phyloP scores from a whole-genome alignment of 1,284 basidiomycete genomes.

The Heliocybe sulcata region DNA sequence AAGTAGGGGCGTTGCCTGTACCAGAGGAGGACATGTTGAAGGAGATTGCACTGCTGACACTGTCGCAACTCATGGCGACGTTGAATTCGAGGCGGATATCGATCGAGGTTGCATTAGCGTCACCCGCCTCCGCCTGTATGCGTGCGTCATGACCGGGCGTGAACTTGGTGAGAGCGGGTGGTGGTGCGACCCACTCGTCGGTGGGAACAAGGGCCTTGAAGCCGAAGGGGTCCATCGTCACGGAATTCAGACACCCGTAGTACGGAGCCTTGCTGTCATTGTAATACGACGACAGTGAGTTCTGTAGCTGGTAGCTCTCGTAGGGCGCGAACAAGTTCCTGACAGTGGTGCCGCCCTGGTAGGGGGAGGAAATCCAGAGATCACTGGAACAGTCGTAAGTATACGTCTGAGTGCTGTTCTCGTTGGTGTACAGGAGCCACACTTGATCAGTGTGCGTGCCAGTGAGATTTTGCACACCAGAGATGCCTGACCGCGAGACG shows the following conservation, averaged over 20 bases:
- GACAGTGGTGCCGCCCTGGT: slow-evolving; percentile 47
- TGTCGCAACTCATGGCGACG: slow-evolving; percentile 63
- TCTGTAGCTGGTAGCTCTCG: slow-evolving; percentile 62
- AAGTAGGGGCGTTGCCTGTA: slow-evolving; percentile 46
- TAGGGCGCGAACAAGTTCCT: slow-evolving; percentile 80
- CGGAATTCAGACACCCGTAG: slow-evolving; percentile 60
- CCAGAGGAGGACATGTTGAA: slow-evolving; percentile 68
- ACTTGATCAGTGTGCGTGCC: slow-evolving; percentile 59
- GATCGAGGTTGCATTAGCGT: slow-evolving; percentile 52
- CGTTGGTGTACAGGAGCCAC: slow-evolving; percentile 82
- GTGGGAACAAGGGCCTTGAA: slow-evolving; percentile 78
- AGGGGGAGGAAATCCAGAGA: slow-evolving; percentile 78
- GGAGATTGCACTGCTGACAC: slow-evolving; percentile 53
- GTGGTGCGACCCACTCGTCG: slow-evolving; percentile 59
- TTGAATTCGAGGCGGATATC: slow-evolving; percentile 77
- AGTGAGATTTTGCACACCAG: slow-evolving; percentile 44
- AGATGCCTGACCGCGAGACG: slow-evolving; percentile 58
- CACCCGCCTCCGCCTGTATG: slow-evolving; percentile 38
- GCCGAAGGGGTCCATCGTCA: slow-evolving; percentile 68
- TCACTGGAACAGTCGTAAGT: slow-evolving; percentile 46
- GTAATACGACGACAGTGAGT: slow-evolving; percentile 56
- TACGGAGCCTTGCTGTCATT: slow-evolving; percentile 51
- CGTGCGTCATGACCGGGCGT: slow-evolving; percentile 81
- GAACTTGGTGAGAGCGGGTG: slow-evolving; percentile 73
- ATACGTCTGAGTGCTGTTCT: slow-evolving; percentile 67